Evolutionary conservation across 257 asterid genomes (phyloP).

Genomic region (Euphrasia confusa): DNA sequence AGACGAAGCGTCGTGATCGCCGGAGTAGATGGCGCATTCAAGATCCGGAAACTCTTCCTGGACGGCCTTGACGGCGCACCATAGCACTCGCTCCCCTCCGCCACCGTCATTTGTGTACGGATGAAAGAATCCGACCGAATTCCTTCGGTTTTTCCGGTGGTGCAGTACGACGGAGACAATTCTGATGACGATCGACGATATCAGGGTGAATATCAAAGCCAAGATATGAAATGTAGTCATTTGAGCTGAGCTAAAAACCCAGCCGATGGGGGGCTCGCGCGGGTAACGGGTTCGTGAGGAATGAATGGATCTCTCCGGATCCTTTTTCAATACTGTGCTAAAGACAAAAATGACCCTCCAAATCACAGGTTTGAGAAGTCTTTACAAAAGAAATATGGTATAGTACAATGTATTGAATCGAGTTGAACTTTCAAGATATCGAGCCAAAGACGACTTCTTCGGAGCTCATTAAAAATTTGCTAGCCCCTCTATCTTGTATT

Average conservation of each 20-base stretch:
- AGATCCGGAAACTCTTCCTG: conserved; percentile 78
- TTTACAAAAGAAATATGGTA: too few species aligned
- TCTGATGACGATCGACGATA: conserved; percentile 26
- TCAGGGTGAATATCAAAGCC: conserved; percentile 26
- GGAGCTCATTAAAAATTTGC: too few species aligned
- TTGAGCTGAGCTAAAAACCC: conserved; percentile 22
- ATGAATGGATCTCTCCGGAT: neutral
- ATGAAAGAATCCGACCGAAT: conserved; percentile 71
- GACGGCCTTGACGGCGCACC: conserved; percentile 95
- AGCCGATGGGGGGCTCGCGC: neutral
- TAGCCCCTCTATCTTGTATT: too few species aligned
- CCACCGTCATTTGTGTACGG: conserved; percentile 97
- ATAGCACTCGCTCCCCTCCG: conserved; percentile 95
- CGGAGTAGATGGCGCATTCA: conserved; percentile 73
- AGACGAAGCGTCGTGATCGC: conserved; percentile 85
- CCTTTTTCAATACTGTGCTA: neutral
- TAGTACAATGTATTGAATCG: too few species aligned
- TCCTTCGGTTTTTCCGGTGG: conserved; percentile 43
- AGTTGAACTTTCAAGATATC: too few species aligned
- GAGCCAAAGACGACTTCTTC: too few species aligned
- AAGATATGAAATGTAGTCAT: conserved; percentile 33
- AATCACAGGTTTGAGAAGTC: neutral
- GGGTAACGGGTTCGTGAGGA: neutral
- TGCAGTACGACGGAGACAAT: conserved; percentile 21
- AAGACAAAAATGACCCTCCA: neutral